Base-by-base conservation (phyloP, 148 eudicot genomes). In the Arctostaphylos glauca region DNA sequence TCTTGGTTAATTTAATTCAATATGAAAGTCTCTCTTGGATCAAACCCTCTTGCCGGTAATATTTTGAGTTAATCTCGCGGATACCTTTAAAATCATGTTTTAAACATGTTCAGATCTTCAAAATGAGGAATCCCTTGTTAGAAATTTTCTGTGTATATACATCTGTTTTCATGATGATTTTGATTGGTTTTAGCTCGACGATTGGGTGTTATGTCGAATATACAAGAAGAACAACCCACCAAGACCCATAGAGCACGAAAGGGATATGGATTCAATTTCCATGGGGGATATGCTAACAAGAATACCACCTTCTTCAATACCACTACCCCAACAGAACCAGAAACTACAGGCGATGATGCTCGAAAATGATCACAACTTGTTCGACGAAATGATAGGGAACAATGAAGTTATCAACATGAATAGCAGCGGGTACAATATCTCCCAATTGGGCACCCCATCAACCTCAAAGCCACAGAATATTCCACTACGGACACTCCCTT, bases 141-240 rank as follows among this genome's bases (percentile, higher is more conserved):
- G 38, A 31, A 31, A 31, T 31, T 31, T 31, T 31, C 38, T 31
- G 38, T 31, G 1, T 31, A 31, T 31, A 31, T 31, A 31, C 38
- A 31, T 31, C 38, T 31, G 38, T 31, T 31, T 31, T 31, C 1
- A 31, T 23, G 41, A 52, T 23, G 10, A 23, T 23, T 64, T 64
- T 10, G 12, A 10, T 64, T 64, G 70, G 8, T 64, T 64, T 23
- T 81, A 94, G 98, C 89, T 94, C 68, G 98, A 94, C 81, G 98
- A 94, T 87, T 94, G 96, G 96, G 98, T 94, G 59, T 49, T 94
- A 53, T 92, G 96, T 76, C 93, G 98, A 80, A 94, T 94, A 73
- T 93, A 94, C 92, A 92, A 93, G 92, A 92, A 91, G 89, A 91
- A 78, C 87, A 92, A 85, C 67, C 81, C 87, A 0, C 86, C 47